phyloP scores from a whole-genome alignment of 768 basidiomycete species.

The Lactifluus subvellereus region DNA sequence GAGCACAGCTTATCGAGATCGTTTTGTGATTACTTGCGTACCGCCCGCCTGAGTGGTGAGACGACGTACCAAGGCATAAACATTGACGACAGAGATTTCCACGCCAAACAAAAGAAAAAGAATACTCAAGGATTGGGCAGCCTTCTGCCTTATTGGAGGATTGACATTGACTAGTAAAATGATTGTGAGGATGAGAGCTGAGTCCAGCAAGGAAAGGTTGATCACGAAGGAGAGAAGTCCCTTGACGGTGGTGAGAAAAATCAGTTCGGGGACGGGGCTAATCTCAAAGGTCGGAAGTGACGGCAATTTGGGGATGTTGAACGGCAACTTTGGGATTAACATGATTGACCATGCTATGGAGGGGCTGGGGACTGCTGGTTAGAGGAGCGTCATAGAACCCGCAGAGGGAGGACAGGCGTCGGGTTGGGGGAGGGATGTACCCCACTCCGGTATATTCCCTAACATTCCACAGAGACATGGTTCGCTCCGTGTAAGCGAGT shows the following conservation, averaged over 20 bases:
- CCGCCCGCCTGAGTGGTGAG: not conserved
- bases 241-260: conserved; percentile 21
- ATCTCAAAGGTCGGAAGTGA: conserved; percentile 11
- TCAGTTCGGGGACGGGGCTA: conserved; percentile 15
- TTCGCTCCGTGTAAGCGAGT: not conserved
- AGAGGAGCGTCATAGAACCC: not conserved
- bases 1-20: conserved; percentile 11
- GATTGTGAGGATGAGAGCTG: conserved; percentile 14
- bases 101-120: conserved; percentile 12
- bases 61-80: conserved; percentile 16
- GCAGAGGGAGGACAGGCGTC: not conserved
- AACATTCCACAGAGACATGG: not conserved
- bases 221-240: conserved; percentile 17
- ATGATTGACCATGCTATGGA: not conserved
- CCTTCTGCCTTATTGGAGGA: conserved; percentile 6
- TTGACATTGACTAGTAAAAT: conserved; percentile 9
- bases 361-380: not conserved
- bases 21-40: not conserved
- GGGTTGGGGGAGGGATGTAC: not conserved
- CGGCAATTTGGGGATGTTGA: not conserved
- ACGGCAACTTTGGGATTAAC: conserved; percentile 3
- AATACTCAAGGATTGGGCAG: not conserved
- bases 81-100: conserved; percentile 15
- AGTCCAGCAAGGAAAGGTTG: conserved; percentile 19
- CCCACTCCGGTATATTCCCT: not conserved